Conservation (phyloP, 441 rosid species). For the Erysimum cheiri region DNA sequence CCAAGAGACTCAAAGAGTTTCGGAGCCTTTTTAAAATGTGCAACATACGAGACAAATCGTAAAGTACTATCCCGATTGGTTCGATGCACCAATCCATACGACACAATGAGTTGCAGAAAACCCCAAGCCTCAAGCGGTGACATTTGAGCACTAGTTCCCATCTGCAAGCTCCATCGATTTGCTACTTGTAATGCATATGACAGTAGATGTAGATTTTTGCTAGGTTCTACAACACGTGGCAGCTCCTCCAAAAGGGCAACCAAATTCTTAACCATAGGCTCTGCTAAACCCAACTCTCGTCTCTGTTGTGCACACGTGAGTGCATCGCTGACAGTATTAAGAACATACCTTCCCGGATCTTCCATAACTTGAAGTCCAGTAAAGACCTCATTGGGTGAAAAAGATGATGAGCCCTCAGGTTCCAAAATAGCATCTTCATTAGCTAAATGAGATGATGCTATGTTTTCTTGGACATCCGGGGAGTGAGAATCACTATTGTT, state of each 20-base stretch:
- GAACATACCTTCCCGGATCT: conserved; percentile 57
- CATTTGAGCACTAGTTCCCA: conserved; percentile 10
- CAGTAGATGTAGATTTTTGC: conserved; percentile 10
- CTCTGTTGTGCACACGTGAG: conserved; percentile 36
- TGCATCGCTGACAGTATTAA: conserved; percentile 47
- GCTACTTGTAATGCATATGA: conserved; percentile 31
- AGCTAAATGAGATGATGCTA: conserved; percentile 28
- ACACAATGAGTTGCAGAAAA: conserved; percentile 41
- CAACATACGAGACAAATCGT: conserved; percentile 16
- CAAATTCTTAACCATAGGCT: conserved; percentile 34
- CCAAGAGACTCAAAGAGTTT: conserved; percentile 39
- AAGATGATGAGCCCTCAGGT: conserved; percentile 21
- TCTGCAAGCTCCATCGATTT: conserved; percentile 21
- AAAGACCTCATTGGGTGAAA: conserved; percentile 47
- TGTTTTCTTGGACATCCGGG: conserved; percentile 25
- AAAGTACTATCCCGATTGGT: conserved; percentile 1
- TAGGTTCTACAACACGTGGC: conserved; percentile 11
- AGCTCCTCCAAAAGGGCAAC: conserved; percentile 38
- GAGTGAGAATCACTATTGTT: conserved; percentile 30
- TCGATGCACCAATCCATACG: conserved; percentile 24
- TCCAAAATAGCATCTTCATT: conserved; percentile 43
- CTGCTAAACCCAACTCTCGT: conserved; percentile 41
- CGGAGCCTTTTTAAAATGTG: conserved; percentile 41
- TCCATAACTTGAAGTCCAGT: conserved; percentile 39
- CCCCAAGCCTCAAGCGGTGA: conserved; percentile 30